Evolutionary conservation across 352 stramenopile species (phyloP), one percentile per base, ranked within the genome.

Genomic region (Globisporangium polare): DNA sequence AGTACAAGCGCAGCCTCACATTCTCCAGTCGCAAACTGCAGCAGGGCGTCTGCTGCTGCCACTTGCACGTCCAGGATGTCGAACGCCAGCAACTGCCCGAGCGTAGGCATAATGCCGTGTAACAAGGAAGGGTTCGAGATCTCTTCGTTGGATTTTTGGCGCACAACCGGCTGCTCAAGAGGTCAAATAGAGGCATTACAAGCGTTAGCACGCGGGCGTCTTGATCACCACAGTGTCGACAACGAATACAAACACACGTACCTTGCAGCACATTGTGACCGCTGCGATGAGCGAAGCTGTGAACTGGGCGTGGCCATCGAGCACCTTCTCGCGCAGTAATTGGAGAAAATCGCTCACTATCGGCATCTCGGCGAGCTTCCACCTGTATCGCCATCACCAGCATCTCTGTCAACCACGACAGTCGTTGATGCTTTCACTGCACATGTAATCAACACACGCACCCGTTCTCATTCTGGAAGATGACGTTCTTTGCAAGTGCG

Each of bases 91-190:
- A 94, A 61, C 20, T 87, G 68, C 1, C 69, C 80, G 5, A 94
- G 72, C 6, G 75, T 84, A 7, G 69, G 72, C 0, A 91, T 51
- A 15, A 91, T 59, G 4, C 37, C 60, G 17, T 79, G 70, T 22
- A 93, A 57, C 26, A 92, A 57, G 35, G 56, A 65, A 10, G 83
- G 72, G 37, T 88, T 82, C 39, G 72, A 78, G 51, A 92, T 78
- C 58, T 94, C 83, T 63, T 94, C 86, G 57, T 94, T 94, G 0
- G 81, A 73, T 51, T 90, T 92, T 37, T 78, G 72, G 1, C 86
- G 76, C 15, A 90, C 49, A 53, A 92, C 92, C 1, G 83, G 78
- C 86, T 93, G 61, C 12, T 46, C 10, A 15, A 6, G 10, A 31
- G 10, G 12, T 13, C 31, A 47, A 10, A 27, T 5, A 12, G 26